Evolutionary conservation across 2,329 filamentous ascomycete species (phyloP), one percentile per base, ranked within the genome.

Genomic region (Allantophomopsis cytisporea): DNA sequence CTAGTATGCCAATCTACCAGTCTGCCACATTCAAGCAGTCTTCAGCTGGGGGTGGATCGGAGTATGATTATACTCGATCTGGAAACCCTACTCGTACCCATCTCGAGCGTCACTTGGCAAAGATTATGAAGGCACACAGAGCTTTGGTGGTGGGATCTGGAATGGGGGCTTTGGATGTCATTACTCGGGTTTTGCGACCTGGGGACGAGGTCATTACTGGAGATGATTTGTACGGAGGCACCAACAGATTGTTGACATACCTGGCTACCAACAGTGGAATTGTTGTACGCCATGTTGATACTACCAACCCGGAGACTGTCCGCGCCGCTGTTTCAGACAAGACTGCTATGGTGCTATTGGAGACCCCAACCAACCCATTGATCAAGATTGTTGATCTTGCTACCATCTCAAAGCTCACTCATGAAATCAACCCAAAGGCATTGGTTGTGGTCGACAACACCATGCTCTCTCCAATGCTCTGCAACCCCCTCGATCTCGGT

Each of bases 61-160:
- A 96, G 61, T 98, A 96, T 62, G 91, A 98, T 66, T 98, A 98
- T 67, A 96, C 91, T 43, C 84, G 93, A 45, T 96, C 88, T 30
- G 91, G 91, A 41, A 98, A 98, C 59, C 91, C 91, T 14, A 98
- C 91, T 42, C 77, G 91, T 48, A 94, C 89, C 28, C 91, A 98
- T 56, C 76, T 98, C 46, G 91, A 98, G 66, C 79, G 89, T 43
- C 91, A 98, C 61, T 69, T 98, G 52, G 91, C 93, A 55, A 98
- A 98, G 73, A 94, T 98, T 59, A 98, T 98, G 93, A 88, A 85
- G 51, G 91, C 91, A 35, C 78, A 79, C 53, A 83, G 93, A 41
- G 85, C 86, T 8, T 74, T 98, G 38, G 89, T 93, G 37, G 89
- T 96, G 35, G 87, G 88, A 39, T 96, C 89, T 1, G 91, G 91